A percentile compares a stretch with the other conserved stretches of the same genome.
Conservation (phyloP, 805 yeast species). For the Zygotorulaspora florentina region DNA sequence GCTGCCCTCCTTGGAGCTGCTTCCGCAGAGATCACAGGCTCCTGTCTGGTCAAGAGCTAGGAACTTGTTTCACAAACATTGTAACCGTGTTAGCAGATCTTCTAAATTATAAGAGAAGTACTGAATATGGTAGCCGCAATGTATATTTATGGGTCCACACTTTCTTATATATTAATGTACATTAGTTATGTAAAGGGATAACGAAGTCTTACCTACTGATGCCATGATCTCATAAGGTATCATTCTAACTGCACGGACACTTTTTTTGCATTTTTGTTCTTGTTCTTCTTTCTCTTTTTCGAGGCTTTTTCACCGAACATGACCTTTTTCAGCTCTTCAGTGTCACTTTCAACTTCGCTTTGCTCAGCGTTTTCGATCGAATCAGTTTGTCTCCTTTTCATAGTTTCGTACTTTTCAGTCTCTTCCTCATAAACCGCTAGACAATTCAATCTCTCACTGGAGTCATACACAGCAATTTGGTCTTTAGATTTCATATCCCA, state of each 20-base stretch:
- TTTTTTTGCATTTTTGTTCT: conserved; percentile 38
- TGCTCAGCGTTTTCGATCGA: conserved; percentile 56
- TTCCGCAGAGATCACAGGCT: conserved; percentile 75
- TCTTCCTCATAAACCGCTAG: conserved; percentile 70
- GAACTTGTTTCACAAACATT: conserved; percentile 77
- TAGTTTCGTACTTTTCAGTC: conserved; percentile 66
- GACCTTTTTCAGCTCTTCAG: conserved; percentile 57
- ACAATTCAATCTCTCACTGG: conserved; percentile 90
- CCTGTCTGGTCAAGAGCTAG: conserved; percentile 93
- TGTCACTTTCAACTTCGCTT: conserved; percentile 73
- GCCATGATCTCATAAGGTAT: not conserved
- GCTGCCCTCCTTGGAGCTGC: conserved; percentile 80
- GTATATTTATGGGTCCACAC: not conserved
- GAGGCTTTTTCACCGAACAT: conserved; percentile 47
- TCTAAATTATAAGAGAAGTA: conserved; percentile 37
- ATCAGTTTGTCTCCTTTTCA: conserved; percentile 57
- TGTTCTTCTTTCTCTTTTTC: conserved; percentile 40
- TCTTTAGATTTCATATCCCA: conserved; percentile 72
- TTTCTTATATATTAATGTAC: conserved; percentile 9
- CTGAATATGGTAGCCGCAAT: not conserved
- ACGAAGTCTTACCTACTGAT: not conserved
- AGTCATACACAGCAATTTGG: conserved; percentile 84
- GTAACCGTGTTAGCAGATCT: conserved; percentile 57
- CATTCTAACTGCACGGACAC: conserved; percentile 57
- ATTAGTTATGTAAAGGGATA: conserved; percentile 6